These are phyloP conservation scores for Austroboletus olivaceoglutinosus DNA, from an alignment of 1,284 basidiomycete genomes.

Conservation along the genomic window DNA sequence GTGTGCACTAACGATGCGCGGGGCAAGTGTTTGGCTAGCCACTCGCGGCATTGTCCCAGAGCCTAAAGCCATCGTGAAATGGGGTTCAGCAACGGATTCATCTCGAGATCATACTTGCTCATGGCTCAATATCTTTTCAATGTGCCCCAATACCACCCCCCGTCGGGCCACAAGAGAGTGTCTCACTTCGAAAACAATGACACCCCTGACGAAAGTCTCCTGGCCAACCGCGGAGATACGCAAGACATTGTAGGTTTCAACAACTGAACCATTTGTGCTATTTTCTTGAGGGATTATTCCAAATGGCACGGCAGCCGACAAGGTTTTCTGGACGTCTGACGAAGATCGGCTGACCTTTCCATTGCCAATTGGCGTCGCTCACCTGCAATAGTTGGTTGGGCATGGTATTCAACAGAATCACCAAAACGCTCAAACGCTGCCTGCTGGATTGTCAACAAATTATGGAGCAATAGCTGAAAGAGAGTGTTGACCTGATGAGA, in stretches of 20 bases:
- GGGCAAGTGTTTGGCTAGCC: slow-evolving; percentile 54
- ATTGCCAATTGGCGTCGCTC: slow-evolving; percentile 1
- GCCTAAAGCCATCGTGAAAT: slow-evolving; percentile 45
- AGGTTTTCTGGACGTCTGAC: slow-evolving; percentile 55
- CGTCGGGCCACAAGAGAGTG: slow-evolving; percentile 63
- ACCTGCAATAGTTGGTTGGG: slow-evolving; percentile 58
- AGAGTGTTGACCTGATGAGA: slow-evolving; percentile 60
- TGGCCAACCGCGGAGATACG: slow-evolving; percentile 42
- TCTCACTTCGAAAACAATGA: slow-evolving; percentile 56
- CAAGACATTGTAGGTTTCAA: slow-evolving; percentile 69
- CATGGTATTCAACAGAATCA: slow-evolving; percentile 47
- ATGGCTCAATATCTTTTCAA: slow-evolving; percentile 64
- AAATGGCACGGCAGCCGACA: slow-evolving; percentile 42
- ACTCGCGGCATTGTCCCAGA: slow-evolving; percentile 69
- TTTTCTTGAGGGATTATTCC: slow-evolving; percentile 77
- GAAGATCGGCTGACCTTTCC: slow-evolving; percentile 3
- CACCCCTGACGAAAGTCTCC: slow-evolving; percentile 53
- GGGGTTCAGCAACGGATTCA: background rate
- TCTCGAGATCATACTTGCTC: slow-evolving; percentile 56
- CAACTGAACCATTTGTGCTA: slow-evolving; percentile 67
- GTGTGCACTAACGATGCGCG: slow-evolving; percentile 50
- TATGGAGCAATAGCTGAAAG: background rate
- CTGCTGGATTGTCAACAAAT: slow-evolving; percentile 36
- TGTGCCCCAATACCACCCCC: slow-evolving; percentile 51
- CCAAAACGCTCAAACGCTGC: slow-evolving; percentile 61